Conservation (phyloP, 176 grass and related monocot genomes). For the sorghum (Sorghum bicolor) region DNA sequence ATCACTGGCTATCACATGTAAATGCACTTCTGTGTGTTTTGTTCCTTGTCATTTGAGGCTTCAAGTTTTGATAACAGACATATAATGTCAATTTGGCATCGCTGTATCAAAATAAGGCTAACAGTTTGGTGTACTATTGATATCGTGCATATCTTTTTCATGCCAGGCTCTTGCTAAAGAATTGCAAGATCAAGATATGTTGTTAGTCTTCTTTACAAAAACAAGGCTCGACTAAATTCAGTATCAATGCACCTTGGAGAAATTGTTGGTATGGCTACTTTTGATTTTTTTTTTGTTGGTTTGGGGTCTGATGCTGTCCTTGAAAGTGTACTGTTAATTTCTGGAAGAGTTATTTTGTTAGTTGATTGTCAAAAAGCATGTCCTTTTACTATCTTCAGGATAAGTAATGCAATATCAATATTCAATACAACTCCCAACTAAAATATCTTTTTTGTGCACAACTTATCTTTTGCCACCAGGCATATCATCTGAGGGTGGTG, state of each 20-base stretch:
- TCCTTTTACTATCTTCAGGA: background rate
- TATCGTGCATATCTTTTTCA: background rate
- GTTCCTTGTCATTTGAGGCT: too few species aligned
- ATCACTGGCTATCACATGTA: too few species aligned
- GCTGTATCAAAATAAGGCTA: too few species aligned
- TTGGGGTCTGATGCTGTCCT: background rate
- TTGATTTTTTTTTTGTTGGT: background rate
- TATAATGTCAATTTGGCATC: too few species aligned
- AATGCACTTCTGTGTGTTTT: too few species aligned
- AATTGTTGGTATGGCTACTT: conserved; percentile 59
- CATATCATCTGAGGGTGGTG: background rate
- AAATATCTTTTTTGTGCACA: conserved; percentile 1
- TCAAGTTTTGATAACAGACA: too few species aligned
- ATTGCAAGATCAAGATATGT: conserved; percentile 75
- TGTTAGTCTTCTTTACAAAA: conserved; percentile 90
- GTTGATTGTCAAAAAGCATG: background rate
- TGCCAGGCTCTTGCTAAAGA: conserved; percentile 84
- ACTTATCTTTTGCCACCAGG: background rate
- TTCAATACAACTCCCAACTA: background rate
- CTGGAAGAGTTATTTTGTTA: conserved; percentile 4
- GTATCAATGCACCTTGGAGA: conserved; percentile 97
- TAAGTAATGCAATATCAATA: background rate
- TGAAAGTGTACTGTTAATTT: background rate
- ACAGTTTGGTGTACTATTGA: too few species aligned
- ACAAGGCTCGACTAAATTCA: conserved; percentile 94